Evolutionary conservation across 2,329 filamentous ascomycete genomes (phyloP).

Genomic region (Exutisphaerella laricina): DNA sequence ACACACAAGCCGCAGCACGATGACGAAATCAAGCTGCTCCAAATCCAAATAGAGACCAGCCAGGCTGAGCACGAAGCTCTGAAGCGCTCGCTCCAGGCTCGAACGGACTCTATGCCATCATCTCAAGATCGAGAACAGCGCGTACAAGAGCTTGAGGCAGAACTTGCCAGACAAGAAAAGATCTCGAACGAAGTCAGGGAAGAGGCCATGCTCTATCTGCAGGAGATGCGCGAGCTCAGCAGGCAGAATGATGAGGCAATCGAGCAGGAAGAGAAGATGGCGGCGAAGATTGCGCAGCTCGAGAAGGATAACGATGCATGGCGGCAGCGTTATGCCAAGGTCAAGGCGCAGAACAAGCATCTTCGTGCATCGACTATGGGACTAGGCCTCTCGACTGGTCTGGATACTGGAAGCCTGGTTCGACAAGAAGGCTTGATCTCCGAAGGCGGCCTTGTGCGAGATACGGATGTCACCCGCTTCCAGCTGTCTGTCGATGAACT

Average conservation of each 20-base stretch:
- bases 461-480: conserved; percentile 90
- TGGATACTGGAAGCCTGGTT: conserved; percentile 61
- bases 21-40: conserved; percentile 31
- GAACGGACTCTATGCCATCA: conserved; percentile 20
- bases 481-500: conserved; percentile 92
- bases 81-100: conserved; percentile 12
- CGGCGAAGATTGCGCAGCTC: conserved; percentile 65
- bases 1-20: conserved; percentile 36
- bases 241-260: conserved; percentile 71
- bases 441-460: conserved; percentile 73
- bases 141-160: conserved; percentile 49
- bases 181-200: conserved; percentile 80
- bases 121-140: conserved; percentile 58
- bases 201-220: conserved; percentile 75
- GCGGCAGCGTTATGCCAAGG: conserved; percentile 81
- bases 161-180: conserved; percentile 72
- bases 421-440: conserved; percentile 54
- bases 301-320: conserved; percentile 83
- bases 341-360: conserved; percentile 79
- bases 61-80: conserved; percentile 16
- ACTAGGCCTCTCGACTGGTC: conserved; percentile 51
- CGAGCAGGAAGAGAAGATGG: conserved; percentile 75
- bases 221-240: conserved; percentile 84
- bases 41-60: conserved; percentile 8
- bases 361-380: conserved; percentile 76